These are phyloP conservation scores for Ramularia endophylla DNA, from an alignment of 2,329 filamentous ascomycete species.

Conservation along the genomic window DNA sequence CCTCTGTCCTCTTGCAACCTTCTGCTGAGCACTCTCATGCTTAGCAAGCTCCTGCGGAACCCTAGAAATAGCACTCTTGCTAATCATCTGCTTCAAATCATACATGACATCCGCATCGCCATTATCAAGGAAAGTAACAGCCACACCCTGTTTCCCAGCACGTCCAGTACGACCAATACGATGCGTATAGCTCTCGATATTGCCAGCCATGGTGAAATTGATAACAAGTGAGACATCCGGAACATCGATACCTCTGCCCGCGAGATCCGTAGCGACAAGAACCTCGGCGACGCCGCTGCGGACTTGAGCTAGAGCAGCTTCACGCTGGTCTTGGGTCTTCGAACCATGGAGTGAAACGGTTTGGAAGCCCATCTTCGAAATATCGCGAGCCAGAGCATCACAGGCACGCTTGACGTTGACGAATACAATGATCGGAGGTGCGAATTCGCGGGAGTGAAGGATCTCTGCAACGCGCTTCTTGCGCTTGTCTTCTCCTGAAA, in stretches of 20 bases:
- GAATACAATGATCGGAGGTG: slow-evolving; percentile 93
- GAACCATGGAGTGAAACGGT: slow-evolving; percentile 87
- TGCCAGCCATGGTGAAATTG: slow-evolving; percentile 98
- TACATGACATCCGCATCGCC: slow-evolving; percentile 87
- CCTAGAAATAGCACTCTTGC: slow-evolving; percentile 79
- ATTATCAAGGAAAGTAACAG: slow-evolving; percentile 88
- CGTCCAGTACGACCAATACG: slow-evolving; percentile 94
- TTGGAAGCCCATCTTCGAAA: slow-evolving; percentile 88
- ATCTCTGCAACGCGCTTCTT: slow-evolving; percentile 96
- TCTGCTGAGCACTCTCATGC: slow-evolving; percentile 88
- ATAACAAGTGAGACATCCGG: slow-evolving; percentile 88
- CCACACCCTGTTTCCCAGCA: slow-evolving; percentile 93
- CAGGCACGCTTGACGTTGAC: slow-evolving; percentile 99
- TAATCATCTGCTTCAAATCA: slow-evolving; percentile 91
- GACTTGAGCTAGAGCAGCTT: slow-evolving; percentile 81
- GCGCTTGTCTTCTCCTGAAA: slow-evolving; percentile 85
- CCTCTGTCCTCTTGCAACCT: slow-evolving; percentile 19
- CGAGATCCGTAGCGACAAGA: slow-evolving; percentile 90
- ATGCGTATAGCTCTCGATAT: slow-evolving; percentile 94
- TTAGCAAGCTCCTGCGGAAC: slow-evolving; percentile 87
- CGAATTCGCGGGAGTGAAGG: slow-evolving; percentile 70
- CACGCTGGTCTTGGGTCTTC: slow-evolving; percentile 97
- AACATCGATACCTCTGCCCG: slow-evolving; percentile 96
- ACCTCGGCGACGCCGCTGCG: slow-evolving; percentile 76
- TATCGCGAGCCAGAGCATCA: slow-evolving; percentile 87